phyloP scores from a whole-genome alignment of 176 grass and related monocot genomes.

The Bolboschoenus planiculmis region DNA sequence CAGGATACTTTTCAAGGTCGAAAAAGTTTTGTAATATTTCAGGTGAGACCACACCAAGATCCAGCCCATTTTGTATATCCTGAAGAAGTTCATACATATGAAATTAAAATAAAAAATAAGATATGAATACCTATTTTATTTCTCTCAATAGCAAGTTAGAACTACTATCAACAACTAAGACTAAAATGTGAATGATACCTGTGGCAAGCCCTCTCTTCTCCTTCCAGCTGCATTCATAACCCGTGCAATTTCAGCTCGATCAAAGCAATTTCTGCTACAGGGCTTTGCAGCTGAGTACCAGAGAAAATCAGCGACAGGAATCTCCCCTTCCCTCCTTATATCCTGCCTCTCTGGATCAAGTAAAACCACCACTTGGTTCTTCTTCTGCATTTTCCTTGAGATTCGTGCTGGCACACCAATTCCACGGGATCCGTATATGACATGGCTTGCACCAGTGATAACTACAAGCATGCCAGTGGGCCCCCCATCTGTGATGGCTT shows the following conservation, averaged over 20 bases:
- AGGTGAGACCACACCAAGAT: slow-evolving; percentile 93
- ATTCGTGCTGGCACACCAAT: slow-evolving; percentile 86
- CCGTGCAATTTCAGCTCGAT: slow-evolving; percentile 92
- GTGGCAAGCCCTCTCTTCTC: slow-evolving; percentile 80
- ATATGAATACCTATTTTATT: background rate
- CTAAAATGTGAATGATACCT: slow-evolving; percentile 36
- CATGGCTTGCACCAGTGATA: slow-evolving; percentile 84
- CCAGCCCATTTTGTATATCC: slow-evolving; percentile 91
- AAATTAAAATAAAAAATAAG: background rate
- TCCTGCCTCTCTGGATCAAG: slow-evolving; percentile 96
- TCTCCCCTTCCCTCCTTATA: slow-evolving; percentile 95
- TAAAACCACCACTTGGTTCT: slow-evolving; percentile 84
- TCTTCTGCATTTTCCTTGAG: slow-evolving; percentile 95
- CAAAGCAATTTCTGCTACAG: slow-evolving; percentile 96
- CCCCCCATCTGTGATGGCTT: slow-evolving; percentile 57
- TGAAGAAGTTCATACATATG: slow-evolving; percentile 30
- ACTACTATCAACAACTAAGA: background rate
- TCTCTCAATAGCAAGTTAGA: background rate
- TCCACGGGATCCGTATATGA: slow-evolving; percentile 85
- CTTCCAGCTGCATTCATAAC: slow-evolving; percentile 96
- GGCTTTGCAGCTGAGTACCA: slow-evolving; percentile 96
- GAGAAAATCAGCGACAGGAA: slow-evolving; percentile 80
- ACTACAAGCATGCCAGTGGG: slow-evolving; percentile 82
- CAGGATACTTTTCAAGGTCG: slow-evolving; percentile 89
- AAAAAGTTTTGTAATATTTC: slow-evolving; percentile 99